These are phyloP conservation scores for Davidsoniella australis DNA, from an alignment of 2,329 filamentous ascomycete species.

Conservation along the genomic window DNA sequence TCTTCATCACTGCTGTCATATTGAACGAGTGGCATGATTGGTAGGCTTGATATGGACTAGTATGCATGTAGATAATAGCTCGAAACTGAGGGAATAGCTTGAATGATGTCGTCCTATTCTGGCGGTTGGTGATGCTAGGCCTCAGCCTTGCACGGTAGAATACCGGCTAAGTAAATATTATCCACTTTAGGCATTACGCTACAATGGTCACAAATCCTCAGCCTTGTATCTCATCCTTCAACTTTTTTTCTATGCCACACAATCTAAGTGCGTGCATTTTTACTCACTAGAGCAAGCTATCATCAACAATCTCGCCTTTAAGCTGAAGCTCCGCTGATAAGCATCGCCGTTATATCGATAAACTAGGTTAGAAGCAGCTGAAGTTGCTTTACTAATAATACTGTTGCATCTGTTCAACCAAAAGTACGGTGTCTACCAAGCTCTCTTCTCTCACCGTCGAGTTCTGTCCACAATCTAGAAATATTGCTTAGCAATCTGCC, in stretches of 20 bases:
- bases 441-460: conserved; percentile 12
- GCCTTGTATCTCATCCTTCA: conserved; percentile 3
- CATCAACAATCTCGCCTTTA: neutral
- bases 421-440: conserved; percentile 13
- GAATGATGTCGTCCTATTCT: neutral
- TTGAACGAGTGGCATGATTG: conserved; percentile 29
- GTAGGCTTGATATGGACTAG: neutral
- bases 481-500: conserved; percentile 15
- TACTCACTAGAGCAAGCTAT: neutral
- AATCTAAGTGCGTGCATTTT: neutral
- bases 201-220: neutral
- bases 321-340: neutral
- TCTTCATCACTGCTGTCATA: conserved; percentile 36
- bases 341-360: neutral
- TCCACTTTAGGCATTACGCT: neutral
- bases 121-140: neutral
- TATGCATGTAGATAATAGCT: neutral
- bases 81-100: neutral
- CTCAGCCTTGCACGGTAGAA: conserved; percentile 5
- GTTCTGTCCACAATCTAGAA: conserved; percentile 20
- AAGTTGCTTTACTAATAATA: neutral
- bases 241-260: neutral
- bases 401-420: neutral
- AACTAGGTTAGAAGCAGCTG: neutral
- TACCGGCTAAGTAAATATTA: neutral